A percentile compares a stretch with the other conserved stretches of the same genome.
phyloP scores from a whole-genome alignment of 2,329 filamentous ascomycete genomes.

The Penicillium sp. region DNA sequence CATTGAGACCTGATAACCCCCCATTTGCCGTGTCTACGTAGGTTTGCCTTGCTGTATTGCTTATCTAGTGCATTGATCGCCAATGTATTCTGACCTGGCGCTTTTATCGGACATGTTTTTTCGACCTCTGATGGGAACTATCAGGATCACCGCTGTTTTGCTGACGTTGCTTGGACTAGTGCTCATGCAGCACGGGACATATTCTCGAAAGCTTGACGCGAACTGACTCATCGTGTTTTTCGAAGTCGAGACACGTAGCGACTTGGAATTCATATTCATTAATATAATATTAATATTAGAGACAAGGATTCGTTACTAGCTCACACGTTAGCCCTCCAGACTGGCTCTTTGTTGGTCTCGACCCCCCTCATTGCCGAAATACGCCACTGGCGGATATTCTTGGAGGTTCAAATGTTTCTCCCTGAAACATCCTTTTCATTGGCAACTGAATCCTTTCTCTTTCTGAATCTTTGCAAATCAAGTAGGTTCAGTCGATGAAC shows the following conservation, averaged over 20 bases:
- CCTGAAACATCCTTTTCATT: background rate
- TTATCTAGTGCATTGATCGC: background rate
- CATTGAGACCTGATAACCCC: background rate
- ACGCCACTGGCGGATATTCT: background rate
- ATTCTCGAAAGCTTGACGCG: background rate
- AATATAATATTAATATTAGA: background rate
- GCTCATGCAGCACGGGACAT: background rate
- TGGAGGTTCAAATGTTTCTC: background rate
- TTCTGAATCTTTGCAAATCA: background rate
- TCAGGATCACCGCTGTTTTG: background rate
- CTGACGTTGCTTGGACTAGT: background rate
- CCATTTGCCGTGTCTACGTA: background rate
- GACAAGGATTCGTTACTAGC: background rate
- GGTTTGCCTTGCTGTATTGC: background rate
- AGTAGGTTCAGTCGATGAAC: background rate
- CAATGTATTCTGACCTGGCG: background rate
- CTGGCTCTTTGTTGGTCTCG: background rate
- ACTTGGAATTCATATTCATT: background rate
- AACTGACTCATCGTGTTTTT: background rate
- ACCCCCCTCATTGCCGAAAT: background rate
- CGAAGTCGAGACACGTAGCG: background rate
- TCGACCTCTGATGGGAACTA: background rate
- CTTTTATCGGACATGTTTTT: background rate
- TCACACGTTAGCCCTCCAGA: no score
- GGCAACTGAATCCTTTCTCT: background rate